Evolutionary conservation across 176 grass and related monocot species (phyloP), one percentile per base, ranked within the genome.

Genomic region (Rhipidocladum racemiflorum): DNA sequence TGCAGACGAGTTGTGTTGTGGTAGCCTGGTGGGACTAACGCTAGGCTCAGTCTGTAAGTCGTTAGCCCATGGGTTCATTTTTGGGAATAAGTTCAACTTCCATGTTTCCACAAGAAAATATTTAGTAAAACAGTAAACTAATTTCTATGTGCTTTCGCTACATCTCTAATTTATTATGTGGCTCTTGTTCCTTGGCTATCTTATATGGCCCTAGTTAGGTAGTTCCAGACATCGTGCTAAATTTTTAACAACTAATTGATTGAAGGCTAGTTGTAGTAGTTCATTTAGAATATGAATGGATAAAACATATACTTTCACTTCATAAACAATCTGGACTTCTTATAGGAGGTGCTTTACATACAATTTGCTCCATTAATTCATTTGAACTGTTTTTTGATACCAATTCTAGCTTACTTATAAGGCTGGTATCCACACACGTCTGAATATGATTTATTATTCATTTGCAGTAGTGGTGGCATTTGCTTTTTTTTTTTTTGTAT

Each of bases 191-290:
- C 28, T 81, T 75, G 27, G 49, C 51, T 24, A 60, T 74, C 5
- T 42, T 72, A 42, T 29, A 55, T 44, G 46, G 16, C 48, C 54
- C 12, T 73, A 48, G 14, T 77, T 65, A 17, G 11, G 57, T 57
- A 64, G 34, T 59, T 49, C n/a, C 56, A 49, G 62, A 50, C 57
- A 55, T 83, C 23, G 42, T 61, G 68, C 84, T 35, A 67, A 67
- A 27, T 54, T 67, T 68, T 69, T 76, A 40, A 23, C 53, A 42
- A 61, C 44, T 75, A 76, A 82, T 49, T 87, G 23, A 43, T 50
- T 77, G 72, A 71, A 69, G 44, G 21, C 18, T 71, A 55, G 13
- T 1, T 65, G 45, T 53, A 18, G 45, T 53, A 18, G 13, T 77
- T 62, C 68, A 18, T 61, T 83, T 69, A 54, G 34, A 76, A 50